Base-by-base conservation (phyloP, 2,329 filamentous ascomycete genomes). In the Diaporthe sp. region DNA sequence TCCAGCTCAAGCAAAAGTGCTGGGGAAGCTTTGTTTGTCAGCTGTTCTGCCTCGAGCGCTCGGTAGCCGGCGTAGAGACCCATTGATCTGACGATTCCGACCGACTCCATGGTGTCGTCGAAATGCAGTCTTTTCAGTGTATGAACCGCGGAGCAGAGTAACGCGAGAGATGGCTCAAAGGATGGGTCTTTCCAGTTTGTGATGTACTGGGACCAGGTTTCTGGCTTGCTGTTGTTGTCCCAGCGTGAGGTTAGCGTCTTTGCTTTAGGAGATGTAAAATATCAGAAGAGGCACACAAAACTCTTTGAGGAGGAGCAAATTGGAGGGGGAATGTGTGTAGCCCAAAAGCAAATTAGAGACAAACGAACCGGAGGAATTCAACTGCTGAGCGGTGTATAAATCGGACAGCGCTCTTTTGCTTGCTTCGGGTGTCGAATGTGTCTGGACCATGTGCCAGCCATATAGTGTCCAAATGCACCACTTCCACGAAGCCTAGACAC, bases 301-400 rank as follows among this genome's bases (percentile, higher is more conserved):
- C 25, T 17, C 5, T 22, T 33, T 3, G 38, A 17, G 12, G n/a
- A 28, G 35, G 25, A 25, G 42, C 42, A 1, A 38, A 13, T 8
- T 10, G 35, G 4, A 50, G 10, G 2, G 4, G 17, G 40, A 19
- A 33, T 15, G n/a, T 35, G 2, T 9, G 4, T 5, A 42, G 13
- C 17, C 19, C 19, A 47, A 7, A 10, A 25, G 25, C 6, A 10
- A 35, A 38, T 6, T 4, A 38, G 25, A 38, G n/a, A 28, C 5
- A 12, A 5, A 47, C 60, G 19, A 9, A 66, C 60, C 60, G 60
- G 17, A 66, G 60, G 6, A 66, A 66, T 12, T 66, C 60, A 9
- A 66, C 60, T 4, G 60, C 60, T 66, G 60, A 66, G 60, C 60
- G 60, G 28, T 66, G 60, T n/a, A 66, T 66, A 19, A 66, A 66